Conservation (phyloP, 2,329 filamentous ascomycete genomes). For the Aspergillus pseudonomiae region DNA sequence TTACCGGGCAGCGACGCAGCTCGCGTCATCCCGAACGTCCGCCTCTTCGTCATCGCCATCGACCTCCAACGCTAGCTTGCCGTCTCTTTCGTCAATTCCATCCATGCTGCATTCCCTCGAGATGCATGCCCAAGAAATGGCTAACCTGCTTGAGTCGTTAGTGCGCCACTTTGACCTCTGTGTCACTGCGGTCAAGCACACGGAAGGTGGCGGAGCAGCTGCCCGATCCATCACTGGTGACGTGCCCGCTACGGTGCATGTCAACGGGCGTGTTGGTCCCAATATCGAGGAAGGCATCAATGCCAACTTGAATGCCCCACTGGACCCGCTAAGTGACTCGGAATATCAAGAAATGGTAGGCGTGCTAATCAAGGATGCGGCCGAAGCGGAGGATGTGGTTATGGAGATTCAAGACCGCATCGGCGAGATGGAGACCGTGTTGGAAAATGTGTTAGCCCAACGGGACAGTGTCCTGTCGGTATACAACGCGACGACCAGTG, state of each 20-base stretch:
- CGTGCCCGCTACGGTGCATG: conserved; percentile 55
- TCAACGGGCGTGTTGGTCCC: conserved; percentile 33
- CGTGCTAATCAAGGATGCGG: conserved; percentile 65
- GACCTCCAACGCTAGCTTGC: conserved; percentile 36
- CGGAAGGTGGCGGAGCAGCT: conserved; percentile 76
- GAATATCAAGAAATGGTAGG: conserved; percentile 82
- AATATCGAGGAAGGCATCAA: conserved; percentile 37
- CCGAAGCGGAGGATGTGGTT: conserved; percentile 65
- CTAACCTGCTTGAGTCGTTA: conserved; percentile 75
- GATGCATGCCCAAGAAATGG: conserved; percentile 78
- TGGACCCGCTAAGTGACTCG: conserved; percentile 72
- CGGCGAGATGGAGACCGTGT: conserved; percentile 74
- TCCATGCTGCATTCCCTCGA: conserved; percentile 66
- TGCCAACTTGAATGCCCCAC: conserved; percentile 46
- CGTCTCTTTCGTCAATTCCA: conserved; percentile 49
- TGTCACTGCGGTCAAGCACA: conserved; percentile 86
- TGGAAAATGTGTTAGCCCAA: conserved; percentile 65
- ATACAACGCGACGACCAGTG: conserved; percentile 62
- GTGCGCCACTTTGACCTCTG: conserved; percentile 92
- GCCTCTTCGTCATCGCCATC: conserved; percentile 38
- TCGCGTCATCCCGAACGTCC: conserved; percentile 41
- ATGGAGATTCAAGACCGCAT: conserved; percentile 73
- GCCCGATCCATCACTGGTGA: conserved; percentile 68
- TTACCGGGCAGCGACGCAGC: conserved; percentile 41
- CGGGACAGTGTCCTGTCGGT: conserved; percentile 59